Evolutionary conservation across 1,284 basidiomycete genomes (phyloP), one percentile per base, ranked within the genome.

Genomic region (Trichosporon ovoides): DNA sequence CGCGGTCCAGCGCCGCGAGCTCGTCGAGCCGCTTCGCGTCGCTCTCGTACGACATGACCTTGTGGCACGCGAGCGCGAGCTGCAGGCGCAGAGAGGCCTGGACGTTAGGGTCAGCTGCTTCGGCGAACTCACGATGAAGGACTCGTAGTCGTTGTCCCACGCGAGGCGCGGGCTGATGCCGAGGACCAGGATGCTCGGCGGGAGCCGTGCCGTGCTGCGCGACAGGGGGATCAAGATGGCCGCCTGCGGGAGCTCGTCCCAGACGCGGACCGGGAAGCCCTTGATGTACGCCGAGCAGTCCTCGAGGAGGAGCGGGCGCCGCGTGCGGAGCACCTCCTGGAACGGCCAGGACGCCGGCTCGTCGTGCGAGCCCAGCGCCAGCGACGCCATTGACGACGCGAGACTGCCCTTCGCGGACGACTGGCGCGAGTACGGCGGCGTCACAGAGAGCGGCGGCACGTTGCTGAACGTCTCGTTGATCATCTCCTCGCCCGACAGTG

Each of bases 201-300:
- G 74, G 0, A 74, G 48, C 2, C 62, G 69, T n/a, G 70, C 70
- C 3, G 68, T 64, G 38, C 75, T 75, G 51, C 69, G 70, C 10
- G 64, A 60, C 43, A 80, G 70, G 0, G 78, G 78, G 3, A 80
- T 68, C 3, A 79, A 71, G 12, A 79, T 67, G 0, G 78, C 79
- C 7, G 72, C 68, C 28, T 63, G 67, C 0, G 77, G 72, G 11
- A 76, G 56, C 49, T 75, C 71, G 28, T 74, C 74, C 77, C 78
- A 78, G 0, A 72, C 69, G 10, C 73, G 58, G 11, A 74, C 56
- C 0, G 68, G 66, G 56, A 68, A 78, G 0, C 66, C 73, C 12
- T 66, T 38, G 16, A 74, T 72, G 38, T 76, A 52, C 1, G 49
- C 31, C 3, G 66, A 48, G 53, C 74, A 75, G 59, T 78, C 72